Evolutionary conservation across 2,329 filamentous ascomycete species (phyloP).

Genomic region (Aspergillus costaricaensis): DNA sequence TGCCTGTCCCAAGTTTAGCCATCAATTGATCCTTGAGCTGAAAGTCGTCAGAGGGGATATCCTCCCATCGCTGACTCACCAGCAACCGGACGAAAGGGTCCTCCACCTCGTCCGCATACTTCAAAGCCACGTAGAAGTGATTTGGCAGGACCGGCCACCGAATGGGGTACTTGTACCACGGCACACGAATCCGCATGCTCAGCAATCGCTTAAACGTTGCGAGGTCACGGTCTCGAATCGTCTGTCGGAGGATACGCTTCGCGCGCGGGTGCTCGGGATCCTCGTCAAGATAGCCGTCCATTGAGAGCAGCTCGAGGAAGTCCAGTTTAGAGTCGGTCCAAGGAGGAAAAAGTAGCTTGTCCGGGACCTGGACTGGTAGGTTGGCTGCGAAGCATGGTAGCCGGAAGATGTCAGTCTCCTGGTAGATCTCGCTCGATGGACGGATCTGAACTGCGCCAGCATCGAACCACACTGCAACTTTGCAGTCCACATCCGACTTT

Average conservation of each 20-base stretch:
- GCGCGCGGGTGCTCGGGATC: slow-evolving; percentile 33
- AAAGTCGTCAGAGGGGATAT: slow-evolving; percentile 27
- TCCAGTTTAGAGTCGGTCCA: slow-evolving; percentile 44
- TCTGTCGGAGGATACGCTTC: slow-evolving; percentile 31
- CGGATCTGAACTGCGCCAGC: slow-evolving; percentile 40
- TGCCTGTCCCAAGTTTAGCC: slow-evolving; percentile 14
- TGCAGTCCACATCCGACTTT: slow-evolving; percentile 21
- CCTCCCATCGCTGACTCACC: slow-evolving; percentile 35
- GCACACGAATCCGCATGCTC: slow-evolving; percentile 32
- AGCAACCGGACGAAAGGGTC: slow-evolving; percentile 41
- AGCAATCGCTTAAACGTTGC: slow-evolving; percentile 36
- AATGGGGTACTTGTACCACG: slow-evolving; percentile 33
- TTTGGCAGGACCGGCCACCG: slow-evolving; percentile 37
- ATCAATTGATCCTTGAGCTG: slow-evolving; percentile 29
- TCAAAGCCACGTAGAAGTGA: slow-evolving; percentile 36
- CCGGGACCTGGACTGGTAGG: slow-evolving; percentile 38
- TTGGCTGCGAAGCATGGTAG: slow-evolving; percentile 34
- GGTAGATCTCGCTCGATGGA: slow-evolving; percentile 27
- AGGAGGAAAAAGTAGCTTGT: slow-evolving; percentile 39
- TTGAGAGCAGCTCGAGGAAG: slow-evolving; percentile 40
- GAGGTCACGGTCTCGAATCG: slow-evolving; percentile 40
- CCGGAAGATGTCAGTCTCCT: slow-evolving; percentile 37
- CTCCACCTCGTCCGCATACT: slow-evolving; percentile 27
- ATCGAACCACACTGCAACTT: slow-evolving; percentile 42
- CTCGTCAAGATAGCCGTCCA: slow-evolving; percentile 42